phyloP scores from a whole-genome alignment of 2,329 filamentous ascomycete species.

The Mycogone perniciosa region DNA sequence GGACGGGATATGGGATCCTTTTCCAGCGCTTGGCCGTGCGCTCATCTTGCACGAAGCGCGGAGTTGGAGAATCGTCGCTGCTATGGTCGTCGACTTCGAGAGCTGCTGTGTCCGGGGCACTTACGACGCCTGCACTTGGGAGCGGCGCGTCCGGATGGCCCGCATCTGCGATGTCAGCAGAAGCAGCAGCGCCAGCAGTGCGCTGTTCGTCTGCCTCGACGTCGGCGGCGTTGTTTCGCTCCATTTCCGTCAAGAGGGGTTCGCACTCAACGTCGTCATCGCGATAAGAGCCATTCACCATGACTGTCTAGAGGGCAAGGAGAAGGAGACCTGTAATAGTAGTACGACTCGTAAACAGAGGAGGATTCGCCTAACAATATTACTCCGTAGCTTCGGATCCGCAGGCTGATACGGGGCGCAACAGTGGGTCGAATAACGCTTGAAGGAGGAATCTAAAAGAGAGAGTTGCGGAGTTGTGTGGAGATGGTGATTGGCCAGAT shows the following conservation, averaged over 20 bases:
- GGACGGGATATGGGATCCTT: conserved; percentile 54
- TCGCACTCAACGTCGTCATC: conserved; percentile 29
- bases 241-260: conserved; percentile 33
- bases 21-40: conserved; percentile 40
- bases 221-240: conserved; percentile 25
- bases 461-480: no score
- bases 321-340: not conserved
- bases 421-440: no score
- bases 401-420: not conserved
- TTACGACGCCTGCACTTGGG: conserved; percentile 21
- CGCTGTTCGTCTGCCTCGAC: conserved; percentile 11
- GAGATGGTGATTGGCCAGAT: no score
- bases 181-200: not conserved
- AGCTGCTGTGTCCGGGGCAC: conserved; percentile 18
- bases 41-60: conserved; percentile 55
- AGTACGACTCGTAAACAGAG: not conserved
- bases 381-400: conserved; percentile 2
- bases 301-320: conserved; percentile 14
- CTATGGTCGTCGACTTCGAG: conserved; percentile 41
- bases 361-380: not conserved
- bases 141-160: conserved; percentile 40
- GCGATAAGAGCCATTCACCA: conserved; percentile 24
- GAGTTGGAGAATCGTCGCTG: conserved; percentile 38
- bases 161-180: conserved; percentile 15
- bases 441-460: no score